Conservation (phyloP, 768 basidiomycete genomes). For the Zangia roseola region DNA sequence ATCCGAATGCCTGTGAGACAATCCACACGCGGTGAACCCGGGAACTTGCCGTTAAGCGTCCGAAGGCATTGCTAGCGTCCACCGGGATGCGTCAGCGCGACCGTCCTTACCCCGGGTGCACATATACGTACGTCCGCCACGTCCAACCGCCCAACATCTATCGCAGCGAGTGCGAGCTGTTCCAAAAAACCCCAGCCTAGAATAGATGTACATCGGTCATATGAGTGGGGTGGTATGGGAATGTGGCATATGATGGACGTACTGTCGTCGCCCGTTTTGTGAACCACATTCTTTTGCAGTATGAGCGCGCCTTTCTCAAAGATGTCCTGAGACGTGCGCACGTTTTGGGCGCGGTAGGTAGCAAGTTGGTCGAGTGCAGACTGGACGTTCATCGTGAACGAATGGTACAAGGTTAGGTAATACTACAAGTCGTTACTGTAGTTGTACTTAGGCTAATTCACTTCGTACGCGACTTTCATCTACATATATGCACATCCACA, state of each 20-base stretch:
- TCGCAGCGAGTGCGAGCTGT: constrained; percentile 72
- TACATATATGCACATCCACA: no score
- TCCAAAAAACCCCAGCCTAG: constrained; percentile 81
- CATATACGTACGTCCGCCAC: constrained; percentile 65
- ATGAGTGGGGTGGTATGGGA: no score
- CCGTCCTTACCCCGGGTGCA: background rate
- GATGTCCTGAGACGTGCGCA: constrained; percentile 54
- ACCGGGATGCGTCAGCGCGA: constrained; percentile 1
- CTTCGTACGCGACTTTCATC: no score
- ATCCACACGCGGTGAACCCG: constrained; percentile 76
- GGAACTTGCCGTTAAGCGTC: constrained; percentile 64
- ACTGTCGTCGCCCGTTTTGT: constrained; percentile 60
- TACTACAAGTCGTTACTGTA: no score
- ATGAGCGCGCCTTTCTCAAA: constrained; percentile 53
- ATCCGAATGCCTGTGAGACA: constrained; percentile 75
- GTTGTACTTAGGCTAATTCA: no score
- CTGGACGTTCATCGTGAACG: constrained; percentile 42
- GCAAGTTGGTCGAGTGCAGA: constrained; percentile 53
- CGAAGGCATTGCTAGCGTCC: constrained; percentile 40
- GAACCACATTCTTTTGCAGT: constrained; percentile 44
- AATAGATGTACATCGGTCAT: background rate
- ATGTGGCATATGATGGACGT: constrained; percentile 3
- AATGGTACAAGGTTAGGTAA: constrained; percentile 1
- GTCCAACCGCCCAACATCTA: constrained; percentile 71
- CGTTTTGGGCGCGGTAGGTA: constrained; percentile 49